These are phyloP conservation scores for Aspergillus transmontanensis DNA, from an alignment of 2,329 filamentous ascomycete species.

Conservation along the genomic window DNA sequence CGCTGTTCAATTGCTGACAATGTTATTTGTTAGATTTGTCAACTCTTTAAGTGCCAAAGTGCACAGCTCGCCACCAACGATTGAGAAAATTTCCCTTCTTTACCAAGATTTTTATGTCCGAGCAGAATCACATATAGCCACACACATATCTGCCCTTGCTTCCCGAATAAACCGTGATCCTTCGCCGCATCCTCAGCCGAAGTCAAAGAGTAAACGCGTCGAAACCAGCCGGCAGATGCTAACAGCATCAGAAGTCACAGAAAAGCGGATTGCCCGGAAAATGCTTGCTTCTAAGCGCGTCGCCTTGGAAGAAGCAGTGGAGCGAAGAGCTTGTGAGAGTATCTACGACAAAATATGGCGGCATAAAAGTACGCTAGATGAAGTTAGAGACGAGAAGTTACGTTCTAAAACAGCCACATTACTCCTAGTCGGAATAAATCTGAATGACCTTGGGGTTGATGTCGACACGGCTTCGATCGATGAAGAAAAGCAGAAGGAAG, in stretches of 20 bases:
- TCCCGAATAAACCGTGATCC: conserved; percentile 71
- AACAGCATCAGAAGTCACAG: conserved; percentile 79
- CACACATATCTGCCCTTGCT: conserved; percentile 80
- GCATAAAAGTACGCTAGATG: conserved; percentile 88
- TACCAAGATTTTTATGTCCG: conserved; percentile 93
- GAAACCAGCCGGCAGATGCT: conserved; percentile 77
- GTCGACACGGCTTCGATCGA: conserved; percentile 59
- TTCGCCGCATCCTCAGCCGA: conserved; percentile 60
- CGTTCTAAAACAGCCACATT: conserved; percentile 91
- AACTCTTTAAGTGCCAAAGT: conserved; percentile 86
- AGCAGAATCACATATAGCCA: conserved; percentile 79
- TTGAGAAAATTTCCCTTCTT: conserved; percentile 78
- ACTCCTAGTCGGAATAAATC: conserved; percentile 84
- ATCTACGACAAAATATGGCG: conserved; percentile 89
- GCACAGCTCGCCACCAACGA: conserved; percentile 77
- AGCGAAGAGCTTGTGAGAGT: conserved; percentile 79
- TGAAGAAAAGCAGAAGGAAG: conserved; percentile 65
- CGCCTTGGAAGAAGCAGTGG: conserved; percentile 86
- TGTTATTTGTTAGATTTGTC: conserved; percentile 67
- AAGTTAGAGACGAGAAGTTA: conserved; percentile 91
- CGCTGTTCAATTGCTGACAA: conserved; percentile 9
- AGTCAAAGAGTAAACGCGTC: conserved; percentile 50
- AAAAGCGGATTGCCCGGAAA: conserved; percentile 76
- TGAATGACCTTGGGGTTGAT: conserved; percentile 81
- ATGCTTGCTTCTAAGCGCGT: conserved; percentile 75